These are phyloP conservation scores for Anastatica hierochuntica DNA, from an alignment of 345 rosid species.

Conservation along the genomic window DNA sequence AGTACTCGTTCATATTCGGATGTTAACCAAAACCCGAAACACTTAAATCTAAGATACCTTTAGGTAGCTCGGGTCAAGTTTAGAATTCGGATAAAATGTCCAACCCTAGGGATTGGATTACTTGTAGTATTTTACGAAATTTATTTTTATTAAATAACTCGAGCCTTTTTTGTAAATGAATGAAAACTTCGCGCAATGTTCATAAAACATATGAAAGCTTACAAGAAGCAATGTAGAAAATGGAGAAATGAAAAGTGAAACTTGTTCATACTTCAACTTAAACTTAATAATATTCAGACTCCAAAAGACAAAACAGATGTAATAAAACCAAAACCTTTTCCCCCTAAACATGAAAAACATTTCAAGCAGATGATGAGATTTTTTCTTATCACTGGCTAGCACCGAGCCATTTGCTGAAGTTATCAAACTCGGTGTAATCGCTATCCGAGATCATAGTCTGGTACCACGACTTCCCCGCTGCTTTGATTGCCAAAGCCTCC, in stretches of 20 bases:
- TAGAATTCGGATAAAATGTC: too few species aligned
- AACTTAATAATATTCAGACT: slow-evolving; percentile 3
- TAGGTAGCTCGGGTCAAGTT: too few species aligned
- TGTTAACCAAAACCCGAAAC: too few species aligned
- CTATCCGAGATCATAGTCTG: slow-evolving; percentile 87
- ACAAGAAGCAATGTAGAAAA: background rate
- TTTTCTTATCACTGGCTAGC: slow-evolving; percentile 59
- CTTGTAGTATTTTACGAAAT: too few species aligned
- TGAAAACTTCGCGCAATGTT: too few species aligned
- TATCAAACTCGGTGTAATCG: slow-evolving; percentile 83
- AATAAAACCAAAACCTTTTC: slow-evolving; percentile 15
- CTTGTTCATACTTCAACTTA: slow-evolving; percentile 13
- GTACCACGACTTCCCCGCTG: slow-evolving; percentile 93
- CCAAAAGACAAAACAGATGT: slow-evolving; percentile 6
- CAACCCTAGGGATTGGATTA: too few species aligned
- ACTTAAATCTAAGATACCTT: too few species aligned
- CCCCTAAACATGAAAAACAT: slow-evolving; percentile 9
- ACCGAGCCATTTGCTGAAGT: slow-evolving; percentile 82
- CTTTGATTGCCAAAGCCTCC: slow-evolving; percentile 59
- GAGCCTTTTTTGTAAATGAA: too few species aligned
- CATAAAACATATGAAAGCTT: background rate
- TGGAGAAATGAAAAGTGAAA: background rate
- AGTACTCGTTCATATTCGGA: too few species aligned
- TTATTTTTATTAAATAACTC: too few species aligned
- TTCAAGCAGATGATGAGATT: background rate